Percentiles rank a stretch among this genome's conserved stretches.
Conservation (phyloP, 441 rosid genomes). For the Adansonia rubrostipa region DNA sequence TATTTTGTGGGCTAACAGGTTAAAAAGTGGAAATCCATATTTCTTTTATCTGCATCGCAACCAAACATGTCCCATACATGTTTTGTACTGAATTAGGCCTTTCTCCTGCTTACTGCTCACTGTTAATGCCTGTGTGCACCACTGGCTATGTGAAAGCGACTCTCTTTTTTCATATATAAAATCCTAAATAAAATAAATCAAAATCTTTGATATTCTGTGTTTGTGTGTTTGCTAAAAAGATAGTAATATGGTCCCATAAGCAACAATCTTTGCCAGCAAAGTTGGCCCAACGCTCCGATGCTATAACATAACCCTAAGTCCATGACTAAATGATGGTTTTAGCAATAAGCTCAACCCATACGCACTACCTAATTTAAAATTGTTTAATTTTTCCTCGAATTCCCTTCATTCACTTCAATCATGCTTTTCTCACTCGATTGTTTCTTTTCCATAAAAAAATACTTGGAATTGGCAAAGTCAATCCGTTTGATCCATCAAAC, state of each 20-base stretch:
- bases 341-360: constrained; percentile 25
- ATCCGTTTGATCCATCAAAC: neutral
- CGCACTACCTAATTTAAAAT: neutral
- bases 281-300: constrained; percentile 16
- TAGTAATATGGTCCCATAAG: constrained; percentile 9
- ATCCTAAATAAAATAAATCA: no score
- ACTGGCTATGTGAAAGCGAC: no score
- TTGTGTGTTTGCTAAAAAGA: neutral
- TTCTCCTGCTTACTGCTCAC: neutral
- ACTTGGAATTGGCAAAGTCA: neutral
- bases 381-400: neutral
- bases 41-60: neutral
- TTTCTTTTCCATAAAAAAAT: neutral
- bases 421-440: neutral
- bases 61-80: constrained; percentile 36
- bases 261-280: constrained; percentile 25
- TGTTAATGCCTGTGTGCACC: no score
- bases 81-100: constrained; percentile 24
- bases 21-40: neutral
- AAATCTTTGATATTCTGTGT: neutral
- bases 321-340: constrained; percentile 22
- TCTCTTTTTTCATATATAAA: no score
- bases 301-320: neutral
- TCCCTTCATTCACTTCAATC: neutral
- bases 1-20: neutral